Evolutionary conservation across 2,329 filamentous ascomycete genomes (phyloP), one percentile per base, ranked within the genome.

Genomic region (Atkinsonella texensis): DNA sequence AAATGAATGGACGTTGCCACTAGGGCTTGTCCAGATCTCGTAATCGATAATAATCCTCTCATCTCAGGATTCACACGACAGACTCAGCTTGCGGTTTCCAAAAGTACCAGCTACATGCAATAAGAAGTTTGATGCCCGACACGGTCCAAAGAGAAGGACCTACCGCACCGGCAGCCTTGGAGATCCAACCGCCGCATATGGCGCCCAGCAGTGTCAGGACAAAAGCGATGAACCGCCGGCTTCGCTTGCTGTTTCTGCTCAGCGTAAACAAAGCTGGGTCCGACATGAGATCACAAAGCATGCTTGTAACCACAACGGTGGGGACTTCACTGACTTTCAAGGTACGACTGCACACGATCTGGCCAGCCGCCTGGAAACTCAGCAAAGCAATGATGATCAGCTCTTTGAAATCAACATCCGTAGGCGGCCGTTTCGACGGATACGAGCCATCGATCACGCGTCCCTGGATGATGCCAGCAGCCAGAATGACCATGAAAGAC

Each of bases 281-380:
- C 17, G 71, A 73, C 58, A 75, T 68, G 23, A 79, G 57, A 57
- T 79, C 76, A 58, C 72, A 76, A 58, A 77, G 76, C 40, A 76
- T 63, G 52, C 71, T 75, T n/a, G 76, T 80, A 40, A 79, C 60
- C 10, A 80, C 76, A 46, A 73, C 75, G 0, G 76, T 75, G 1
- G 76, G 76, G 44, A 79, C 64, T 60, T 79, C 76, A 51, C 73
- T 74, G 57, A 73, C 74, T 9, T 74, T 74, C 18, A 79, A 64
- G 12, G 70, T 62, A 17, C 76, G 67, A 38, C 70, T 74, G 38
- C 66, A 66, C 18, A 74, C 74, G 53, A 79, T 77, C 61, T 79
- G 74, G 42, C 75, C 74, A 3, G 74, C 75, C 46, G 68, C 70
- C 58, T 79, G 75, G 56, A 79, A 75, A 3, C 76, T 75, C 1